These are phyloP conservation scores for Penicillium samsonianum DNA, from an alignment of 495 filamentous ascomycete species.

Conservation along the genomic window DNA sequence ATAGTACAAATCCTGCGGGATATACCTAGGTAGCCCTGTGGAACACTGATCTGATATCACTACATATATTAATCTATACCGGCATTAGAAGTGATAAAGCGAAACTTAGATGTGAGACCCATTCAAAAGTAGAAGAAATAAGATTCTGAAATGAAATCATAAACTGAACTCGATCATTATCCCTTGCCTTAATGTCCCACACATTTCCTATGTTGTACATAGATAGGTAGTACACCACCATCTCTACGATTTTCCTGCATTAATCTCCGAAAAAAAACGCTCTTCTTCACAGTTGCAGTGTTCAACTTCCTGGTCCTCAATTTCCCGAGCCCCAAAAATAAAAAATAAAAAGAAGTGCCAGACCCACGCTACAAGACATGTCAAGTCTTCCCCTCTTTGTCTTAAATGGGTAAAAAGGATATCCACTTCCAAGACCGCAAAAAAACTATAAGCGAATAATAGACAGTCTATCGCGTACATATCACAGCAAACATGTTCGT, in stretches of 20 bases:
- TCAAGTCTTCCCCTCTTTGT: constrained; percentile 4
- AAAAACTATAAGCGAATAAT: not conserved
- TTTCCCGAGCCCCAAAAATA: not conserved
- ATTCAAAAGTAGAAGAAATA: not conserved
- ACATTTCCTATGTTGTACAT: not conserved
- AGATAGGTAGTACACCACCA: not conserved
- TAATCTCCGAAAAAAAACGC: constrained; percentile 13
- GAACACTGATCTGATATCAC: not conserved
- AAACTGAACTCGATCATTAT: not conserved
- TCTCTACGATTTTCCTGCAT: not conserved
- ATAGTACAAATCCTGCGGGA: not conserved
- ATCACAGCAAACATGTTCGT: not conserved
- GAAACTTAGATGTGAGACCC: not conserved
- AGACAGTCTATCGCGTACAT: not conserved
- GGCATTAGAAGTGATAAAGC: not conserved
- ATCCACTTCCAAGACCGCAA: not conserved
- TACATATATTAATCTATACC: not conserved
- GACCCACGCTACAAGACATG: constrained; percentile 1
- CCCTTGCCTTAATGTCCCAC: not conserved
- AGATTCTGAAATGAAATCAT: not conserved
- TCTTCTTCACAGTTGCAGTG: not conserved
- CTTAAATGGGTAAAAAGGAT: not conserved
- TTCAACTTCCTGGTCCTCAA: not conserved
- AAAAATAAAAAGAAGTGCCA: not conserved
- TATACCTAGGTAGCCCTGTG: not conserved